Evolutionary conservation across 345 rosid genomes (phyloP).

Genomic region (Murraya koenigii): DNA sequence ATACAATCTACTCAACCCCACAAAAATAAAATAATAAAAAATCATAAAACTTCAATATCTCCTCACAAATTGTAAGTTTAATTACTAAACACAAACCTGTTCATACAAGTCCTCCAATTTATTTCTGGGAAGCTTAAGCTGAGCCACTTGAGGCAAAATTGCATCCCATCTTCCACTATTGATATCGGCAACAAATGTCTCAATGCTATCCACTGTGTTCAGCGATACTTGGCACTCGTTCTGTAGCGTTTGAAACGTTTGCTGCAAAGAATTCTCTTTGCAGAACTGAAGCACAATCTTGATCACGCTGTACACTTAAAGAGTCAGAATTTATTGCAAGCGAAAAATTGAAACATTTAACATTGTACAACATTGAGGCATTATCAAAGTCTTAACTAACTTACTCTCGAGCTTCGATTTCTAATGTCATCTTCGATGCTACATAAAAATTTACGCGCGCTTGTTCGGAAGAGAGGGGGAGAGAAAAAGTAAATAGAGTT

Average conservation of each 20-base stretch:
- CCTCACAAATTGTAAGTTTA: background rate
- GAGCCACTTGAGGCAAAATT: slow-evolving; percentile 88
- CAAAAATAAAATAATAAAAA: background rate
- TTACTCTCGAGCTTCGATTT: slow-evolving; percentile 98
- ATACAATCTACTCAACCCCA: slow-evolving; percentile 59
- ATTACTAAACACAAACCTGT: slow-evolving; percentile 45
- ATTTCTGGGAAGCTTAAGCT: slow-evolving; percentile 90
- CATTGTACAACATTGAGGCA: background rate
- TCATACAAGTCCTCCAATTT: slow-evolving; percentile 89
- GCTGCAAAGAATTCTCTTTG: slow-evolving; percentile 92
- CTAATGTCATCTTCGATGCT: slow-evolving; percentile 59
- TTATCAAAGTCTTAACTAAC: slow-evolving; percentile 12
- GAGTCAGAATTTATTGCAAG: background rate
- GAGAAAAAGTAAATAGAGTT: slow-evolving; percentile 3
- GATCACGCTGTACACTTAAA: slow-evolving; percentile 57
- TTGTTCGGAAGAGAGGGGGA: background rate
- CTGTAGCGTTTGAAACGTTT: slow-evolving; percentile 91
- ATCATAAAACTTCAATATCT: background rate
- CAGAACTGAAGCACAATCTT: slow-evolving; percentile 98
- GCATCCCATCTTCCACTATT: slow-evolving; percentile 95
- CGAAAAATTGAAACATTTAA: background rate
- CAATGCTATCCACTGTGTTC: slow-evolving; percentile 90
- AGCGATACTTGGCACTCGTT: slow-evolving; percentile 94
- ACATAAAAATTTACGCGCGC: background rate
- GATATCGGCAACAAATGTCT: slow-evolving; percentile 86